Percentiles rank a stretch among this genome's conserved stretches.
Evolutionary conservation across 2,329 filamentous ascomycete genomes (phyloP).

Genomic region (Volutella citrinella): DNA sequence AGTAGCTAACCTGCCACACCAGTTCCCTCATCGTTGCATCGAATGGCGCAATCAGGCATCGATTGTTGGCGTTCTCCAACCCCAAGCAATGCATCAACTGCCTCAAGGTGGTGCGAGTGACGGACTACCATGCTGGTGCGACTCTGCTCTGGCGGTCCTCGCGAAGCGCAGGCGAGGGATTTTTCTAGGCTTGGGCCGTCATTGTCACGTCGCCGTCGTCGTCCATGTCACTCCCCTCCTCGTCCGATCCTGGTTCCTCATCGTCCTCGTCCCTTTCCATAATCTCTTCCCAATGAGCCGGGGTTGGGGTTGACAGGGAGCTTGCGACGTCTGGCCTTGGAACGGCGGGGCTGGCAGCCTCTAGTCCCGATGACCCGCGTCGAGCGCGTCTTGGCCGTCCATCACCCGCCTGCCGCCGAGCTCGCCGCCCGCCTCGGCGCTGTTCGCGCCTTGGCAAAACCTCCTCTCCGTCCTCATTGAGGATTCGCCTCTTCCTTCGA

Average conservation of each 20-base stretch:
- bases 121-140: background rate
- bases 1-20: constrained; percentile 5
- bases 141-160: too few relatives aligned
- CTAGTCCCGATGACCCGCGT: constrained; percentile 12
- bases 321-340: too few relatives aligned
- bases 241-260: constrained; percentile 24
- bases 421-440: constrained; percentile 14
- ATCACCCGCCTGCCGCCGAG: too few relatives aligned
- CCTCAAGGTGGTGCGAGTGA: too few relatives aligned
- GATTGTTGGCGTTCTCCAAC: background rate
- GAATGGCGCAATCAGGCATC: background rate
- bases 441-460: constrained; percentile 18
- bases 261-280: constrained; percentile 17
- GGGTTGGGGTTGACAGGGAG: constrained; percentile 34
- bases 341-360: constrained; percentile 1
- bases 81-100: too few relatives aligned
- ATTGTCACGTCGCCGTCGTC: constrained; percentile 25
- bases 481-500: constrained; percentile 24
- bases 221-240: constrained; percentile 8
- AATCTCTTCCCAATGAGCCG: constrained; percentile 33
- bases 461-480: constrained; percentile 25
- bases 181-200: constrained; percentile 18
- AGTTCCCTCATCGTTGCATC: background rate
- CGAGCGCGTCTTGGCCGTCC: constrained; percentile 20
- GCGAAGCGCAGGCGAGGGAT: too few relatives aligned